These are phyloP conservation scores for Ocimum tenuiflorum DNA, from an alignment of 257 asterid species.

Conservation along the genomic window DNA sequence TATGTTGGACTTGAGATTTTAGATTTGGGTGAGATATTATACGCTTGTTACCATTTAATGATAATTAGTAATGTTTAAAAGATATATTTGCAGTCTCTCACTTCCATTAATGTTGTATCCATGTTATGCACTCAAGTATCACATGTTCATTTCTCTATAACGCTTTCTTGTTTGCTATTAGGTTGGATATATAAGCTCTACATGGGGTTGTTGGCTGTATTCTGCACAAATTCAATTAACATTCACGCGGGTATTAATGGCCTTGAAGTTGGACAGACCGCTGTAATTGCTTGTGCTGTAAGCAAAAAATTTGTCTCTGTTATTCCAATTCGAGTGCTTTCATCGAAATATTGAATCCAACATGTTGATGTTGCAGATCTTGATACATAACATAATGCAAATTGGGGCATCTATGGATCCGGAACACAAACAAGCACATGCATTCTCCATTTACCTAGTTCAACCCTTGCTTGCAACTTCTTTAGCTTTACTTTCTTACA, in stretches of 20 bases:
- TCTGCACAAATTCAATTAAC: slow-evolving; percentile 86
- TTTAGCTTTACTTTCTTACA: slow-evolving; percentile 69
- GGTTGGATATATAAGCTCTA: slow-evolving; percentile 85
- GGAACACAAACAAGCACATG: slow-evolving; percentile 82
- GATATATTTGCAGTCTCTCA: no score
- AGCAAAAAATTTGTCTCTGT: slow-evolving; percentile 25
- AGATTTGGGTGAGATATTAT: slow-evolving; percentile 77
- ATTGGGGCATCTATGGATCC: slow-evolving; percentile 68
- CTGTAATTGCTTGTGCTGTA: slow-evolving; percentile 78
- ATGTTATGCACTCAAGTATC: not conserved
- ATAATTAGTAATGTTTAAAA: no score
- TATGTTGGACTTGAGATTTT: slow-evolving; percentile 50
- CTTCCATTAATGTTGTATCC: no score
- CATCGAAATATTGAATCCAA: slow-evolving; percentile 6
- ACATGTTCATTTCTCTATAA: not conserved
- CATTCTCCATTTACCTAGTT: slow-evolving; percentile 73
- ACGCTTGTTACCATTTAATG: no score
- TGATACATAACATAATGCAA: slow-evolving; percentile 73
- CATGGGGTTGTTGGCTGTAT: slow-evolving; percentile 80
- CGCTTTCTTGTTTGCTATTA: slow-evolving; percentile 23
- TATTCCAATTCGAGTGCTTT: no score
- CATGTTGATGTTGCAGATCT: slow-evolving; percentile 40
- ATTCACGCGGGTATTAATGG: slow-evolving; percentile 90
- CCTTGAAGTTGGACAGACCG: slow-evolving; percentile 94
- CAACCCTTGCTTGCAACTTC: slow-evolving; percentile 90